Base-by-base conservation (phyloP, 805 yeast species). In the Metschnikowia sp. region DNA sequence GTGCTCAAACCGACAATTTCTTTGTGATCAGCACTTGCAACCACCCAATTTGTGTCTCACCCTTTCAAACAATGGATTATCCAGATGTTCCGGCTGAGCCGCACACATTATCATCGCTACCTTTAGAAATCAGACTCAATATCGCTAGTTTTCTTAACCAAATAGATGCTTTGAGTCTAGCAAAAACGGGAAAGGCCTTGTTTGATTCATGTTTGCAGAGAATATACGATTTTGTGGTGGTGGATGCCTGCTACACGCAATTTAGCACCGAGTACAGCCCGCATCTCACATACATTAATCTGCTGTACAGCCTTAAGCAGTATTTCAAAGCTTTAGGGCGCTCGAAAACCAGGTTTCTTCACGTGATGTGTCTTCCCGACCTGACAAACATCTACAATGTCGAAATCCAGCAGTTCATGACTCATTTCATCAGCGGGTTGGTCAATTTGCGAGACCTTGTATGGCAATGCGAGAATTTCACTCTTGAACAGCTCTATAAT, bases 281-380 rank as follows among this genome's bases (percentile, higher is more conserved):
- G 7, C 57, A 64, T 39, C 47, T 70, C 3, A 53, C 57, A 2
- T 72, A 62, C 49, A 64, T 75, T 47, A 72, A 69, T 43, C 63
- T 68, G 49, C 60, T 68, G 11, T 72, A 67, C 59, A 73, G 66
- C 43, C 63, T 76, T 42, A 71, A 72, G 52, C 60, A 57, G 38
- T 68, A 75, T 36, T 35, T 36, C 36, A 36, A 29, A 42, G 32
- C 36, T 22, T 19, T 8, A 19, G 15, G 31, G 12, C 40, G 35
- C 10, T 29, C 30, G 4, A 40, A 29, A 9, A 58, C 70, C 3
- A 54, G 54, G 36, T 51, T 55, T 12, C 52, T 77, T 19, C 66
- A 62, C 39, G 64, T 73, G 42, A 55, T 68, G 2, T 57, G 60
- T 22, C 52, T 77, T 4, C 81, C 80, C 0, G 77, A 74, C 49